Evolutionary conservation across 2,329 filamentous ascomycete species (phyloP).

Genomic region (Triangularia setosa): DNA sequence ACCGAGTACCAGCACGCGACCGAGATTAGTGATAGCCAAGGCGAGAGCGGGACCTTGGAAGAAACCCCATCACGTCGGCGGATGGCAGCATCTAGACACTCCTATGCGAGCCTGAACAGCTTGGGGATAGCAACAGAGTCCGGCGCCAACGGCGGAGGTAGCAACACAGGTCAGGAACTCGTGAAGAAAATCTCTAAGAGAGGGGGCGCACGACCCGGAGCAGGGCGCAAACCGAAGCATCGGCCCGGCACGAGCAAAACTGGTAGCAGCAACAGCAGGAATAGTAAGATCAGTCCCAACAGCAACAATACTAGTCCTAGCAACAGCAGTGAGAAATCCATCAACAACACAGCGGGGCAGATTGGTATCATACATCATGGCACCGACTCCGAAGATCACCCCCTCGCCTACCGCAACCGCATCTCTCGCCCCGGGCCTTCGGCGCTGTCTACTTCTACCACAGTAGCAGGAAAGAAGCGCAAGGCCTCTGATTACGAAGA

Average conservation of each 20-base stretch:
- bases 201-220: slow-evolving; percentile 26
- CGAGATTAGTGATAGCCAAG: slow-evolving; percentile 20
- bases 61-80: slow-evolving; percentile 10
- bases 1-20: neutral
- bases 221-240: slow-evolving; percentile 27
- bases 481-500: slow-evolving; percentile 16
- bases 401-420: slow-evolving; percentile 4
- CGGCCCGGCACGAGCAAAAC: slow-evolving; percentile 4
- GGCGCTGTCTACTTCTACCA: neutral
- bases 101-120: neutral
- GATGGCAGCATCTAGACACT: neutral
- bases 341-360: neutral
- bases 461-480: slow-evolving; percentile 16
- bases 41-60: slow-evolving; percentile 7
- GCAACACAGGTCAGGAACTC: neutral
- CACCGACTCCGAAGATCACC: slow-evolving; percentile 17
- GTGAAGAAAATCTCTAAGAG: slow-evolving; percentile 24
- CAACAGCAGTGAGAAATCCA: neutral
- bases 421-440: slow-evolving; percentile 2
- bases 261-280: neutral
- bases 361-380: neutral
- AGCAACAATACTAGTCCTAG: slow-evolving; percentile 9
- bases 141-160: neutral
- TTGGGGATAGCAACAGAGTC: neutral
- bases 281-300: slow-evolving; percentile 9